Evolutionary conservation across 306 rosid genomes (phyloP).

Genomic region (Sindora glabra): DNA sequence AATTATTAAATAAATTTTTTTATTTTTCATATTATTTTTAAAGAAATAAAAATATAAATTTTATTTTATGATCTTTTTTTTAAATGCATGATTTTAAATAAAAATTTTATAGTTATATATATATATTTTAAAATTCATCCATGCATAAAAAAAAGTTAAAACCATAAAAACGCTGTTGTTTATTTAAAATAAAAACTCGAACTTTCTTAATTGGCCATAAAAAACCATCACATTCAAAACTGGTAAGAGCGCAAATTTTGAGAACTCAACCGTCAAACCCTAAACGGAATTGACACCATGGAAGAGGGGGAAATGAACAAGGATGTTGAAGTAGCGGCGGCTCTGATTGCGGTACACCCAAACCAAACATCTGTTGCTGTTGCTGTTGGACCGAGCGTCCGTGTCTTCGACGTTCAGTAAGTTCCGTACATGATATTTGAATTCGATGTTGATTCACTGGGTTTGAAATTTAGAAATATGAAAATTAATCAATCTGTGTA

Average conservation of each 20-base stretch:
- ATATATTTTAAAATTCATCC: too few relatives aligned
- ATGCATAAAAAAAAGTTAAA: too few relatives aligned
- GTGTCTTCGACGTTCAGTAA: conserved; percentile 74
- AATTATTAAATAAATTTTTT: too few relatives aligned
- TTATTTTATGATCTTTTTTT: too few relatives aligned
- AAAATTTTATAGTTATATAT: too few relatives aligned
- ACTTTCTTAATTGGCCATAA: too few relatives aligned
- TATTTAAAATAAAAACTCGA: too few relatives aligned
- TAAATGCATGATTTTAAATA: too few relatives aligned
- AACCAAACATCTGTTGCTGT: conserved; percentile 46
- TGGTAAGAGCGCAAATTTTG: not conserved
- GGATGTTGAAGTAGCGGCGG: conserved; percentile 71
- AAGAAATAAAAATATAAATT: too few relatives aligned
- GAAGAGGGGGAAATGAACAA: conserved; percentile 51
- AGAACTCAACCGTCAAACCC: conserved; percentile 30
- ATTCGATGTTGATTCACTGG: not conserved
- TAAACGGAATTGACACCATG: conserved; percentile 1
- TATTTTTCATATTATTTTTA: too few relatives aligned
- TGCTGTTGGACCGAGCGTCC: conserved; percentile 76
- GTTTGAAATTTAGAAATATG: not conserved
- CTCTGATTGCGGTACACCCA: conserved; percentile 73
- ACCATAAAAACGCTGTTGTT: too few relatives aligned
- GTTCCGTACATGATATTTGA: not conserved
- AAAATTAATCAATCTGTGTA: not conserved
- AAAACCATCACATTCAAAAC: not conserved